Conservation (phyloP, 257 asterid genomes). For the Solanum pimpinellifolium region DNA sequence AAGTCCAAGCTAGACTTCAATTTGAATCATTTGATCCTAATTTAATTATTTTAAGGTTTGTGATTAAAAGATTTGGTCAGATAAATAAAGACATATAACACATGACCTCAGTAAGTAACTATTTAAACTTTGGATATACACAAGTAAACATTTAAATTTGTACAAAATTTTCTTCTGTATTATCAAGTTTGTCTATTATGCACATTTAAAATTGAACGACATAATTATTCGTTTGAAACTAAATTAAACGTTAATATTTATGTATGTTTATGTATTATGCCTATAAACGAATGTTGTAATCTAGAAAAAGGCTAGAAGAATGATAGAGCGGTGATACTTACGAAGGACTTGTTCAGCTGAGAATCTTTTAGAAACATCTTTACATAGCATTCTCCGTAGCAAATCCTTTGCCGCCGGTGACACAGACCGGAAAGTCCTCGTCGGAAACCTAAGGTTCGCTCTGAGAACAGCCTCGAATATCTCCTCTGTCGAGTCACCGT, state of each 20-base stretch:
- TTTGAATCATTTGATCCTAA: background rate
- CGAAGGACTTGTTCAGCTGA: conserved; percentile 26
- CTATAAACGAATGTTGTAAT: background rate
- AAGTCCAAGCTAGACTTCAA: background rate
- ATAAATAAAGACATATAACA: no score
- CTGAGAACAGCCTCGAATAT: conserved; percentile 23
- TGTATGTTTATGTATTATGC: no score
- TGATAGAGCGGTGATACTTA: conserved; percentile 4
- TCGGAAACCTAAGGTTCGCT: conserved; percentile 25
- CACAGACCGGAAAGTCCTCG: conserved; percentile 6
- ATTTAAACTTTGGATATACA: no score
- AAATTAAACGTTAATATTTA: no score
- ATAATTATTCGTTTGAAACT: no score
- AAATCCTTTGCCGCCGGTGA: conserved; percentile 26
- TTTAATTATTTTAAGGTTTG: background rate
- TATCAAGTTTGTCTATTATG: no score
- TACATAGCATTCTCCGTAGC: conserved; percentile 23
- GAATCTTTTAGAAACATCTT: conserved; percentile 22
- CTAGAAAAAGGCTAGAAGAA: background rate
- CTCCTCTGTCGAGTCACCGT: conserved; percentile 17
- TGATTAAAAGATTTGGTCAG: background rate
- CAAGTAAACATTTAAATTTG: no score
- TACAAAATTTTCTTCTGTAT: no score
- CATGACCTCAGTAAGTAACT: no score
- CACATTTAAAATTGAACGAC: no score